These are phyloP conservation scores for Vanrija humicola DNA, from an alignment of 1,284 basidiomycete species.

Conservation along the genomic window DNA sequence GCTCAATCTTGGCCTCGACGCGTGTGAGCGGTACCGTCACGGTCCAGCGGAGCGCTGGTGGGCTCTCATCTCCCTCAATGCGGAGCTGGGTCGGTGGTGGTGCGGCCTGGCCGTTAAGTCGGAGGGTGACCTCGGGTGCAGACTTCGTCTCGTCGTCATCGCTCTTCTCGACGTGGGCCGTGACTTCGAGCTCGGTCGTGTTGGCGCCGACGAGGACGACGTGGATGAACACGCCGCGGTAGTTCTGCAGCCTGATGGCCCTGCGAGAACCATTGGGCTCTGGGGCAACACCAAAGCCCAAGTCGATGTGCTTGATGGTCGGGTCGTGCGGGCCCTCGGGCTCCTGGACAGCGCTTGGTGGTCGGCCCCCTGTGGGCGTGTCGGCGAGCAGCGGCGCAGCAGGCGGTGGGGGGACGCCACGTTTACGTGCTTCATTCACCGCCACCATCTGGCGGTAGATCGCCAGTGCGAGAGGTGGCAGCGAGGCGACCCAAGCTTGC, in stretches of 20 bases:
- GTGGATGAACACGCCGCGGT: conserved; percentile 41
- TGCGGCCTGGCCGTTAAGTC: conserved; percentile 28
- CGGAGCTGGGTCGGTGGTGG: conserved; percentile 11
- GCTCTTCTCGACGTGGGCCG: conserved; percentile 26
- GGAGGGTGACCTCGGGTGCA: conserved; percentile 28
- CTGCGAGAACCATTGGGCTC: conserved; percentile 3
- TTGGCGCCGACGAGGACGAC: conserved; percentile 31
- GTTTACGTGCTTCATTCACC: conserved; percentile 30
- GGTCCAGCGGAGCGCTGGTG: conserved; percentile 35
- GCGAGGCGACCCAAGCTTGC: conserved; percentile 36
- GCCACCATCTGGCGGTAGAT: conserved; percentile 35
- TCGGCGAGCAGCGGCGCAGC: not conserved
- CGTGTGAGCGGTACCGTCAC: conserved; percentile 25
- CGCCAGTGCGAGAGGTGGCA: conserved; percentile 29
- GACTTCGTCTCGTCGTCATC: not conserved
- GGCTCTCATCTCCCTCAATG: conserved; percentile 9
- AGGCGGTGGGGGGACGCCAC: conserved; percentile 10
- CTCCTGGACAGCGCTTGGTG: not conserved
- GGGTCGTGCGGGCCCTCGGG: not conserved
- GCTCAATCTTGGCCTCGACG: conserved; percentile 37
- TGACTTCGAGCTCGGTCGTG: conserved; percentile 39
- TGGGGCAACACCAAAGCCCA: conserved; percentile 4
- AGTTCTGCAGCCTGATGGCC: conserved; percentile 37
- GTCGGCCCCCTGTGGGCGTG: not conserved
- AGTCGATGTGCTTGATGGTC: conserved; percentile 16